Conservation (phyloP, 805 yeast genomes). For the Starmerella davenportii region DNA sequence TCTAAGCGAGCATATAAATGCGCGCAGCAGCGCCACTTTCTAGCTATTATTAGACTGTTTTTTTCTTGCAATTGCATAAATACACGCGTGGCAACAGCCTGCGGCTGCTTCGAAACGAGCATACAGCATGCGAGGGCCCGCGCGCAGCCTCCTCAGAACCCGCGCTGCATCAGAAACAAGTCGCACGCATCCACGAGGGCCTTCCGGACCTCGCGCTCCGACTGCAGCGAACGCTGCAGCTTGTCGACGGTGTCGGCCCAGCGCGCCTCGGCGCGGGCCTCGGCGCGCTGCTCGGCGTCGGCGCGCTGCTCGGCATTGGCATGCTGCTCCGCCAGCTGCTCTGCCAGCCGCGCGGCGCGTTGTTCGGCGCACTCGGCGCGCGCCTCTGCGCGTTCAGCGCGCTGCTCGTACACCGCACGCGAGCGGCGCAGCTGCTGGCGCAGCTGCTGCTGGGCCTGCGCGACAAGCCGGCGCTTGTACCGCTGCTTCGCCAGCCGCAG, state of each 20-base stretch:
- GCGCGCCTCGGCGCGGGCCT: slow-evolving; percentile 12
- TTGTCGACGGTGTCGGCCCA: slow-evolving; percentile 24
- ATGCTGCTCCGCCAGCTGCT: too few relatives aligned
- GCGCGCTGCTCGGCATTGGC: not conserved
- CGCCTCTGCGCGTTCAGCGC: slow-evolving; percentile 13
- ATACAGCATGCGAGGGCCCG: too few relatives aligned
- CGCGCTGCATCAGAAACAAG: slow-evolving; percentile 12
- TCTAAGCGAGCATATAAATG: too few relatives aligned
- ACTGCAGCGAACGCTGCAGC: slow-evolving; percentile 32
- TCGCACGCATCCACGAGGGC: slow-evolving; percentile 39
- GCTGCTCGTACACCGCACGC: too few relatives aligned
- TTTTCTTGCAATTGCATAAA: too few relatives aligned
- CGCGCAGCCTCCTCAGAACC: too few relatives aligned
- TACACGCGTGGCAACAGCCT: too few relatives aligned
- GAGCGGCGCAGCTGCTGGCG: not conserved
- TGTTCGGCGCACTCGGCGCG: too few relatives aligned
- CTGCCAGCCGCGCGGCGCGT: too few relatives aligned
- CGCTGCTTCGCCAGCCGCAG: not conserved
- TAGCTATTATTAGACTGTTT: too few relatives aligned
- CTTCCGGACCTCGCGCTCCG: slow-evolving; percentile 40
- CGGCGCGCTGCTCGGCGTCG: slow-evolving; percentile 5
- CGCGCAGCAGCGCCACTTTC: too few relatives aligned
- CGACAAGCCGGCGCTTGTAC: slow-evolving; percentile 4
- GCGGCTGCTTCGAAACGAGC: too few relatives aligned
- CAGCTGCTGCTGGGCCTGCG: slow-evolving; percentile 7